Evolutionary conservation across 305 asterid genomes (phyloP).

Genomic region (Stenogyne calaminthoides): DNA sequence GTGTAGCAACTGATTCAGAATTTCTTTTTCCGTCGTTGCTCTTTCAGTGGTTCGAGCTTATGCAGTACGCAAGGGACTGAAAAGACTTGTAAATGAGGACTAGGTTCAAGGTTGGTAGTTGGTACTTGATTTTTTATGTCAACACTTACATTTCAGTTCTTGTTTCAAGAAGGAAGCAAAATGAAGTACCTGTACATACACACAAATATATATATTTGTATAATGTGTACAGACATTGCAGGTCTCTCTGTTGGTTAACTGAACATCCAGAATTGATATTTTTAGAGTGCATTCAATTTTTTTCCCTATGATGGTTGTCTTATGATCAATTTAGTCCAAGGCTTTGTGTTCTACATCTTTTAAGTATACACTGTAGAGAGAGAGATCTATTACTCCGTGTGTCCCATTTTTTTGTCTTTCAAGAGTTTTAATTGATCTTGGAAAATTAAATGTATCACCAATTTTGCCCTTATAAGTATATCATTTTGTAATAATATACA

Average conservation of each 20-base stretch:
- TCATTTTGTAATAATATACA: too few relatives aligned
- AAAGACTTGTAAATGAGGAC: neutral
- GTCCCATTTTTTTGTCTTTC: too few relatives aligned
- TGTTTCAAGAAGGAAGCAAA: too few relatives aligned
- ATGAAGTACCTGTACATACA: too few relatives aligned
- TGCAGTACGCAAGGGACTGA: slow-evolving; percentile 63
- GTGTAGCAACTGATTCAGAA: neutral
- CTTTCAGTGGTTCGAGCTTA: slow-evolving; percentile 93
- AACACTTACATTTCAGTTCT: too few relatives aligned
- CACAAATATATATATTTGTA: too few relatives aligned
- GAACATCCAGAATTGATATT: neutral
- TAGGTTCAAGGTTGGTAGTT: too few relatives aligned
- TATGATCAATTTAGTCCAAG: neutral
- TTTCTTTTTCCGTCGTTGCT: slow-evolving; percentile 12
- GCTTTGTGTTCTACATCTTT: neutral
- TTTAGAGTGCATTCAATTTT: neutral
- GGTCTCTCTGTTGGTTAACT: neutral
- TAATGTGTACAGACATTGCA: neutral
- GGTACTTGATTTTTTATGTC: too few relatives aligned
- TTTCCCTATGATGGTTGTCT: neutral
- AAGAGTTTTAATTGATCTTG: too few relatives aligned
- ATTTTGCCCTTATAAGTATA: too few relatives aligned
- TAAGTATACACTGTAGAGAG: neutral
- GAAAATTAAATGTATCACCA: too few relatives aligned
- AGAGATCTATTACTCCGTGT: too few relatives aligned